A percentile compares a stretch with the other conserved stretches of the same genome.
phyloP scores from a whole-genome alignment of 805 yeast species.

The Nakazawaea wyomingensis region DNA sequence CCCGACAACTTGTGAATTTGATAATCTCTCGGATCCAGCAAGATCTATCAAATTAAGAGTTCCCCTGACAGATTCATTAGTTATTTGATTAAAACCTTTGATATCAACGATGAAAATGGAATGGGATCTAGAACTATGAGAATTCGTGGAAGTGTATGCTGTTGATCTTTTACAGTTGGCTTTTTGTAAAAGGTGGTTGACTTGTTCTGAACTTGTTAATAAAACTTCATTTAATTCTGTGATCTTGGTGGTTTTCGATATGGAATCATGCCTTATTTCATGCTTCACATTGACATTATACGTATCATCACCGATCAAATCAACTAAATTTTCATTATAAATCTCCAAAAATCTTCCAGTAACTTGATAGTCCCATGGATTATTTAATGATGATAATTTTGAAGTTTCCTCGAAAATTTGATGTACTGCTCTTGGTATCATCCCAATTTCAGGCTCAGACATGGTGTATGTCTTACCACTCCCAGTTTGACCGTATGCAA shows the following conservation, averaged over 20 bases:
- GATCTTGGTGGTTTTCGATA: conserved; percentile 47
- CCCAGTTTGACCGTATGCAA: conserved; percentile 97
- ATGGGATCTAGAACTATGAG: conserved; percentile 88
- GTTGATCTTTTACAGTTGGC: conserved; percentile 67
- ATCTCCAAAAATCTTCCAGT: conserved; percentile 82
- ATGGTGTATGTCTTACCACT: conserved; percentile 94
- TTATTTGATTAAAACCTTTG: conserved; percentile 44
- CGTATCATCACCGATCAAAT: conserved; percentile 42
- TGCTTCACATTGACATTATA: conserved; percentile 32
- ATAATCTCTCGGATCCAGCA: conserved; percentile 89
- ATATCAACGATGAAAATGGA: conserved; percentile 67
- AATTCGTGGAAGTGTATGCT: conserved; percentile 77
- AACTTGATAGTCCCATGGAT: conserved; percentile 50
- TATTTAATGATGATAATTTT: conserved; percentile 42
- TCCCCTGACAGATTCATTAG: conserved; percentile 49
- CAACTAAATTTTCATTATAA: conserved; percentile 78
- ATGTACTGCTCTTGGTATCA: conserved; percentile 70
- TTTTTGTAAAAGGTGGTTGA: conserved; percentile 40
- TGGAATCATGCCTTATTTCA: conserved; percentile 70
- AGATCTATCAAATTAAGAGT: conserved; percentile 77
- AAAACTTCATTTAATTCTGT: conserved; percentile 50
- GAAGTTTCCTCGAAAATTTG: conserved; percentile 61
- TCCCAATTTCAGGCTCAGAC: conserved; percentile 67
- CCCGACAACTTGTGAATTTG: conserved; percentile 72
- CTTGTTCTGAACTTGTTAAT: conserved; percentile 41